Conservation (phyloP, 495 filamentous ascomycete species). For the Gamarada debralockiae region DNA sequence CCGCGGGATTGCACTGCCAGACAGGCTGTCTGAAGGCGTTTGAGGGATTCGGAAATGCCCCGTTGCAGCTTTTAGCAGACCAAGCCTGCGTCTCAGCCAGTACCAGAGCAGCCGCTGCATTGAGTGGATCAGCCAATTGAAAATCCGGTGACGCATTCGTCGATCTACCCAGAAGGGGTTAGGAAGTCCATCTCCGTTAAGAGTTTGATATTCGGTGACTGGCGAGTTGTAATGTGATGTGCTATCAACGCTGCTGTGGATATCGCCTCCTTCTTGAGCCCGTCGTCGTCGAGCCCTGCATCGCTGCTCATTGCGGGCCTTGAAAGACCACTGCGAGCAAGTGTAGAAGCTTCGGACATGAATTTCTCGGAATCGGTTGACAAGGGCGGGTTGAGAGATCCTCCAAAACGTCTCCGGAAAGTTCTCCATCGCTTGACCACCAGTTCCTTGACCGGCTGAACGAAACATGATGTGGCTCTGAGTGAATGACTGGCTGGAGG, state of each 20-base stretch:
- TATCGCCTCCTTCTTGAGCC: constrained; percentile 20
- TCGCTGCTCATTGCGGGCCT: constrained; percentile 10
- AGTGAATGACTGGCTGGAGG: constrained; percentile 15
- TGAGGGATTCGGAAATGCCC: not conserved
- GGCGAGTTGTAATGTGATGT: constrained; percentile 15
- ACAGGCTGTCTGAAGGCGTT: too few relatives aligned
- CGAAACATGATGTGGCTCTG: constrained; percentile 25
- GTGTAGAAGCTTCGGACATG: constrained; percentile 2
- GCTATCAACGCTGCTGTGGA: constrained; percentile 20
- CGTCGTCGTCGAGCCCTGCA: constrained; percentile 13
- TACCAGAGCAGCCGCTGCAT: not conserved
- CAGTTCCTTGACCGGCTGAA: constrained; percentile 26
- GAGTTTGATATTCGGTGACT: constrained; percentile 4
- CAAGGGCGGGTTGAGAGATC: constrained; percentile 8
- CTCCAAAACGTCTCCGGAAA: constrained; percentile 14
- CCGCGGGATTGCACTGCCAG: too few relatives aligned
- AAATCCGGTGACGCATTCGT: not conserved
- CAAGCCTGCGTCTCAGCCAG: not conserved
- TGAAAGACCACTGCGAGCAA: constrained; percentile 1
- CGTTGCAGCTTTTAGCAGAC: not conserved
- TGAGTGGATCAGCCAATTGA: not conserved
- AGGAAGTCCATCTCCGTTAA: not conserved
- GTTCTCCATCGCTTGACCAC: constrained; percentile 23
- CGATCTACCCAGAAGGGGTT: not conserved
- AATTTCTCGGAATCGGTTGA: constrained; percentile 6